Evolutionary conservation across 1,284 basidiomycete species (phyloP), one percentile per base, ranked within the genome.

Genomic region (Sanghuangporus baumii): DNA sequence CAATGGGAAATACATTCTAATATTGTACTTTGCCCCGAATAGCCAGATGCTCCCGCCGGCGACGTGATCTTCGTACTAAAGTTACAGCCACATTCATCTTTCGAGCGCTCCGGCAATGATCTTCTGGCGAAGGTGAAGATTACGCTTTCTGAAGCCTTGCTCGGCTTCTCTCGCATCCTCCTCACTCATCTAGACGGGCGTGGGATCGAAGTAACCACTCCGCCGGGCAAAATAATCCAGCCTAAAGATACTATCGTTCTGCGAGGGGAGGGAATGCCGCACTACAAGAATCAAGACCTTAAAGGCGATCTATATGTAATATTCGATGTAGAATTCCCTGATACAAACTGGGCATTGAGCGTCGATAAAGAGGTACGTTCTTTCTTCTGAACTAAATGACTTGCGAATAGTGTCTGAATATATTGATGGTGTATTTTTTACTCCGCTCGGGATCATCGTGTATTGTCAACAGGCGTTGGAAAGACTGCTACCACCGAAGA

Each of bases 111-210:
- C 16, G 89, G 88, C 38, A 85, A 86, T 66, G 89, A 94, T 70
- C 78, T 95, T 31, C 78, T 93, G 41, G 85, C 90, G 1, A 87
- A 82, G 38, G 85, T 93, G 59, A 85, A 84, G 46, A 88, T 98
- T 65, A 93, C 91, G 1, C 79, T 97, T n/a, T 95, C 94, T 6
- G 95, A 98, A 75, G 91, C 94, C 2, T 81, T 98, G 9, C 82
- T 96, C 54, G 94, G 94, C 16, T 94, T 98, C 75, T 89, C 87
- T 59, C 86, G 94, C 20, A 87, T 96, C 66, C 76, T 96, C 18
- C 76, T 97, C 61, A 91, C 88, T 12, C 94, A 98, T 73, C 81
- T 98, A 31, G 94, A 98, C 72, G 94, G 94, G 2, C 85, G 93
- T 14, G 93, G 94, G 6, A 81, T 97, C 59, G 85, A 86, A 54